Evolutionary conservation across 2,329 filamentous ascomycete species (phyloP).

Genomic region (Cladosporium austrohemisphaericum): DNA sequence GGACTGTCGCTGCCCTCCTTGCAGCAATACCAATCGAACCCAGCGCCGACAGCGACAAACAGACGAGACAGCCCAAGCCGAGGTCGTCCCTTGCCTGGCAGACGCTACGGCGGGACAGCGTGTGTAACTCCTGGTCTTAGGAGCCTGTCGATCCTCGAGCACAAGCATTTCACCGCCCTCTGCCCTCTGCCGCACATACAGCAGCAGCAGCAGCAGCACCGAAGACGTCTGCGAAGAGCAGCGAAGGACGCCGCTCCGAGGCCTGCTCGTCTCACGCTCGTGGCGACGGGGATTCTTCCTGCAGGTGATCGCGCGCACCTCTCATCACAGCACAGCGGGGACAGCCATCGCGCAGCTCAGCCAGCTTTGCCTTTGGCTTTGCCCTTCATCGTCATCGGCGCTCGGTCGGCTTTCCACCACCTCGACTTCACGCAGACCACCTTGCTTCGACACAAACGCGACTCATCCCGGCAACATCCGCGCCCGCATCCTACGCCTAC

Average conservation of each 20-base stretch:
- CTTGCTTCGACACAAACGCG: conserved; percentile 6
- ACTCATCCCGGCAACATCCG: conserved; percentile 2
- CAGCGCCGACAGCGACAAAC: neutral
- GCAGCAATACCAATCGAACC: neutral
- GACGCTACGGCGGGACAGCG: conserved; percentile 3
- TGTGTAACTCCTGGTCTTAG: conserved; percentile 4
- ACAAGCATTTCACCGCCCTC: conserved; percentile 11
- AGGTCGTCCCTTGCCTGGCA: conserved; percentile 5
- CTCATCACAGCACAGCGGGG: neutral
- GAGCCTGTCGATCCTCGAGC: conserved; percentile 4
- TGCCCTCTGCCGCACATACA: neutral
- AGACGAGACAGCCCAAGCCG: neutral
- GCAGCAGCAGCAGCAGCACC: neutral
- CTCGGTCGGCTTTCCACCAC: neutral
- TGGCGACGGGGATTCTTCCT: neutral
- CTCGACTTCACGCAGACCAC: neutral
- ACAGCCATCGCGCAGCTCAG: no score
- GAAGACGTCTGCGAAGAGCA: neutral
- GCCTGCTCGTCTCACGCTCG: no score
- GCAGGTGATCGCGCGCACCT: conserved; percentile 3
- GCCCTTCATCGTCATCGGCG: no score
- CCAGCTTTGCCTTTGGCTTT: no score
- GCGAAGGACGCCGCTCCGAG: conserved; percentile 5
- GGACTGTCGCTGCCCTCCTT: conserved; percentile 1
- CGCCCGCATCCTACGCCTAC: conserved; percentile 6